Conservation (phyloP, 176 grass and related monocot genomes). For the Panicum miliaceum region DNA sequence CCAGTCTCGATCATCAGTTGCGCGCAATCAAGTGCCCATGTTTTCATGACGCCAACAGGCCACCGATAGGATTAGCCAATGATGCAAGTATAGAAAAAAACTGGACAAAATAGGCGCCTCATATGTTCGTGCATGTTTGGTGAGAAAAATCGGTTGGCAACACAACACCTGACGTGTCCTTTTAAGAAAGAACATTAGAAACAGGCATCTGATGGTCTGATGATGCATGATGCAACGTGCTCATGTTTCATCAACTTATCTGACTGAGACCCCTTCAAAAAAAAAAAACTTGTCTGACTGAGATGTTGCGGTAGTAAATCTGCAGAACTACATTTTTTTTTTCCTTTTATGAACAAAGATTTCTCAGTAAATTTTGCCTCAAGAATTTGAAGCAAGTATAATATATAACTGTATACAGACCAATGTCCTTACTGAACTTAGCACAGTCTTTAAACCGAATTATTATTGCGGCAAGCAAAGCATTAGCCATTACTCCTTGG, state of each 20-base stretch:
- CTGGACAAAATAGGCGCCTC: not conserved
- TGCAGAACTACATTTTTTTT: too few relatives aligned
- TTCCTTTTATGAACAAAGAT: too few relatives aligned
- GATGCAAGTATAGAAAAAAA: not conserved
- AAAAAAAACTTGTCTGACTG: too few relatives aligned
- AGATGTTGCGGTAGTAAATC: too few relatives aligned
- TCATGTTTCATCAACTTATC: not conserved
- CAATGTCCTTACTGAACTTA: not conserved
- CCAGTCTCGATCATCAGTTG: not conserved
- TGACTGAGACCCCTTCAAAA: too few relatives aligned
- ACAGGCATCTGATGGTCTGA: not conserved
- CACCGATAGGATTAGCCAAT: not conserved
- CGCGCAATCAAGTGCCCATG: constrained; percentile 8
- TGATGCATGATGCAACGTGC: not conserved
- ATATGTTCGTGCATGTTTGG: not conserved
- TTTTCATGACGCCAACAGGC: not conserved
- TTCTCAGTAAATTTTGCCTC: too few relatives aligned
- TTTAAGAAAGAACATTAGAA: not conserved
- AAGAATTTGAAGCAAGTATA: not conserved
- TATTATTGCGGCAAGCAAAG: not conserved
- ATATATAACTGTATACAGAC: not conserved
- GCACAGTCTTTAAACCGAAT: not conserved
- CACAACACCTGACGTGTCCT: not conserved
- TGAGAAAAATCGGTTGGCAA: not conserved
- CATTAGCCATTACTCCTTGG: not conserved